phyloP scores from a whole-genome alignment of 768 basidiomycete genomes.

The Hygrocybe punicea region DNA sequence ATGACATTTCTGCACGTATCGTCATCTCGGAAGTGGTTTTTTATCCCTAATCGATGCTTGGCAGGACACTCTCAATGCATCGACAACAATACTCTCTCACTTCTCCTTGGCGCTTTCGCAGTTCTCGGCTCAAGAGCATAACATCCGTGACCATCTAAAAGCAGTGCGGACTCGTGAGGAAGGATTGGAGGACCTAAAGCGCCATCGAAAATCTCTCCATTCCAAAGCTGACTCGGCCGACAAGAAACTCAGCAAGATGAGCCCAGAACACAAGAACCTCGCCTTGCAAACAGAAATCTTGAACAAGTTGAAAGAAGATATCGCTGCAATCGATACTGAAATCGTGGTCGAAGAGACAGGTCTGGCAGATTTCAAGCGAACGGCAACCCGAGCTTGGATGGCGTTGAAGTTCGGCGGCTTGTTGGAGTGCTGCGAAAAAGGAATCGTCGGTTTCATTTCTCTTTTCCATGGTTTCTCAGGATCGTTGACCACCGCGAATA shows the following conservation, averaged over 20 bases:
- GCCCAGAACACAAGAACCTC: conserved; percentile 82
- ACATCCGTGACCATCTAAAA: conserved; percentile 75
- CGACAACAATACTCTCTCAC: conserved; percentile 61
- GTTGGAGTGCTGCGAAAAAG: conserved; percentile 81
- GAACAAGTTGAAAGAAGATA: conserved; percentile 70
- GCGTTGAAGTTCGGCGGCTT: conserved; percentile 85
- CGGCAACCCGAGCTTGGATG: conserved; percentile 65
- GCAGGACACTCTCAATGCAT: conserved; percentile 74
- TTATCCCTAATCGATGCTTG: background rate
- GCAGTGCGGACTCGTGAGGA: conserved; percentile 82
- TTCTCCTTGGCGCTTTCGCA: conserved; percentile 64
- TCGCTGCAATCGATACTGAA: conserved; percentile 71
- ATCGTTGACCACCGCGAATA: conserved; percentile 17
- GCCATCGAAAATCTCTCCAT: conserved; percentile 61
- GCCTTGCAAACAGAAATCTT: conserved; percentile 67
- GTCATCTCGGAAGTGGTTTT: background rate
- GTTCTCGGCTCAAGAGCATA: conserved; percentile 68
- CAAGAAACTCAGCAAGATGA: conserved; percentile 87
- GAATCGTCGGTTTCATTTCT: conserved; percentile 40
- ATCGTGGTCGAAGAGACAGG: conserved; percentile 80
- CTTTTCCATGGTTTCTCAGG: background rate
- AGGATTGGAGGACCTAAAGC: conserved; percentile 69
- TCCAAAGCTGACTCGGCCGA: conserved; percentile 80
- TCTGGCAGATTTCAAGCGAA: conserved; percentile 80
- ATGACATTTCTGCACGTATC: conserved; percentile 67